A percentile compares a stretch with the other conserved stretches of the same genome.
phyloP scores from a whole-genome alignment of 2,329 filamentous ascomycete genomes.

The Xylogone sp. region DNA sequence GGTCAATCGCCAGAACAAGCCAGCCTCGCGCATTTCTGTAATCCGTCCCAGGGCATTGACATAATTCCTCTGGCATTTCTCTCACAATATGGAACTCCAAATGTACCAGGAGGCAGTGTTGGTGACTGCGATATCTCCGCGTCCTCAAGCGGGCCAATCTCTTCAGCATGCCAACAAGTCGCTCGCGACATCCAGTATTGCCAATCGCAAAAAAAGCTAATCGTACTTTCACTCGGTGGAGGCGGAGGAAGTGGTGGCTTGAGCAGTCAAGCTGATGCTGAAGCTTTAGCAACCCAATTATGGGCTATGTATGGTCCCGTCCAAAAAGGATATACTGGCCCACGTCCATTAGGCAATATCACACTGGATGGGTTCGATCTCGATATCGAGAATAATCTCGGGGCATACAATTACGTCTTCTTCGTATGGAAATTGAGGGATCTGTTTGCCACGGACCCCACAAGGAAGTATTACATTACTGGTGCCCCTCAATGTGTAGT shows the following conservation, averaged over 20 bases:
- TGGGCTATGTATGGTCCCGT: conserved; percentile 35
- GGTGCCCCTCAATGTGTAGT: conserved; percentile 13
- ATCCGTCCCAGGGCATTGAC: neutral
- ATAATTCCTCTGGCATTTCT: neutral
- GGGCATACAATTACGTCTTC: conserved; percentile 7
- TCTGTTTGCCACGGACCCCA: conserved; percentile 5
- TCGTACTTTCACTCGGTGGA: conserved; percentile 32
- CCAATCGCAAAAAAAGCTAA: conserved; percentile 23
- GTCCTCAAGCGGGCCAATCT: neutral
- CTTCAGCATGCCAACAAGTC: neutral
- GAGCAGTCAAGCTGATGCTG: conserved; percentile 29
- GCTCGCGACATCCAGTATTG: neutral
- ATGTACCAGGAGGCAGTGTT: neutral
- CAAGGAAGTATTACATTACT: conserved; percentile 10
- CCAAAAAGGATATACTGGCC: neutral
- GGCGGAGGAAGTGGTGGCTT: conserved; percentile 25
- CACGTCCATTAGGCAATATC: neutral
- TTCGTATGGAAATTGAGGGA: conserved; percentile 10
- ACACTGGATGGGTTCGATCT: conserved; percentile 16
- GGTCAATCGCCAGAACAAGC: neutral
- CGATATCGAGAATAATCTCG: conserved; percentile 9
- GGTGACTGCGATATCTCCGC: neutral
- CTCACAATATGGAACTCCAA: neutral
- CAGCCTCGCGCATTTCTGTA: neutral
- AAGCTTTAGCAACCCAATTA: conserved; percentile 27